Conservation (phyloP, 1,284 basidiomycete genomes). For the Malassezia furfur region DNA sequence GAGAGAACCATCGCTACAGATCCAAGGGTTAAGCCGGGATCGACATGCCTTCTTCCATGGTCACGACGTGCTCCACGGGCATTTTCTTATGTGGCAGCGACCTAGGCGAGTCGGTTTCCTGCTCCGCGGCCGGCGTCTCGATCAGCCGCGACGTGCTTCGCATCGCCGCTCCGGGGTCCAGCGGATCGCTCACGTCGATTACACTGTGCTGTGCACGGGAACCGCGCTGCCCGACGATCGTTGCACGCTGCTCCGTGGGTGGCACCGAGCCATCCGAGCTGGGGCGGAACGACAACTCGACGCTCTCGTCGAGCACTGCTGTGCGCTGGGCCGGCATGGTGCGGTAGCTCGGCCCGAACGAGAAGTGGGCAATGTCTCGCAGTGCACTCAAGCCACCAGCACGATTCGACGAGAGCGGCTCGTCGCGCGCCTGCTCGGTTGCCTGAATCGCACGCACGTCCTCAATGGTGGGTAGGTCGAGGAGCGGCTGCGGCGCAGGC, state of each 20-base stretch:
- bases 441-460: conserved; percentile 43
- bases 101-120: too few relatives aligned
- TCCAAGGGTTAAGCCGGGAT: not conserved
- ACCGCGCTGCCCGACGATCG: not conserved
- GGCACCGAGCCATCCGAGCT: not conserved
- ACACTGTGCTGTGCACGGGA: not conserved
- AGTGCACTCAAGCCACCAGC: not conserved
- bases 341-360: conserved; percentile 1
- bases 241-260: too few relatives aligned
- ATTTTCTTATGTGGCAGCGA: too few relatives aligned
- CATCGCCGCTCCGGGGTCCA: not conserved
- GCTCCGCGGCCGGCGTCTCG: not conserved
- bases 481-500: conserved; percentile 25
- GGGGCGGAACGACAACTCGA: conserved; percentile 5
- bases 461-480: conserved; percentile 44
- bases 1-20: too few relatives aligned
- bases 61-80: not conserved
- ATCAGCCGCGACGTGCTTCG: conserved; percentile 1
- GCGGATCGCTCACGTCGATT: not conserved
- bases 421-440: conserved; percentile 19
- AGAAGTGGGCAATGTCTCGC: not conserved
- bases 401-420: not conserved
- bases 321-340: not conserved
- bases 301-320: not conserved
- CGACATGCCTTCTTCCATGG: not conserved